Base-by-base conservation (phyloP, 208 protist genomes). In the Novymonas esmeraldas region DNA sequence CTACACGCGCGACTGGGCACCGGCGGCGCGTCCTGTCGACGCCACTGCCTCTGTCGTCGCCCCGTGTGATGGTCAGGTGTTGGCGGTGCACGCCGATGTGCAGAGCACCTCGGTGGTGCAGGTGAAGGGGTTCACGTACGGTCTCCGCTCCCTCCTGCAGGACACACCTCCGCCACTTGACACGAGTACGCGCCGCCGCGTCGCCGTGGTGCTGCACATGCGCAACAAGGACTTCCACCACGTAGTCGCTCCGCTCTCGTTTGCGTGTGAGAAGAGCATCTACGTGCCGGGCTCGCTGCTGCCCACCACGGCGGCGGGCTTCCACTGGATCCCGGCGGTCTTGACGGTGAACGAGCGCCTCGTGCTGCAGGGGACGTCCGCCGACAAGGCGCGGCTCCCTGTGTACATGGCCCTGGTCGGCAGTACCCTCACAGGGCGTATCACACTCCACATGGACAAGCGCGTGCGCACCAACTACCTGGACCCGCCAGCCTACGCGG, bases 271-370 rank as follows among this genome's bases (percentile, higher is more conserved):
- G 16, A 81, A 85, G 50, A 82, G 70, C 26, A 59, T 93, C 13
- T 96, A 96, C 63, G 82, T 96, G 44, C 91, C 91, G 13, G 91
- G 91, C 20, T 70, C 72, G 18, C 63, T 96, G 51, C 76, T 96
- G 20, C 88, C 91, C 11, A 59, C 75, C 50, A 87, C 86, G 33
- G 58, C 72, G n/a, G 86, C 84, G 3, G 87, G 85, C 34, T 86
- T 75, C 48, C 87, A 93, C 72, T 92, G 80, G 83, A 82, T 96
- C 42, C 82, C 88, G 13, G 78, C 76, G 13, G 64, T 96, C 26
- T 75, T 94, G 28, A 75, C 76, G 20, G 65, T 85, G 28, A 96
- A 96, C 62, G 91, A 96, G 65, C 87, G 91, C 2, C 64, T 96
- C 9, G 75, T 94, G 26, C 61, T 96, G 33, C 75, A 78, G 28